A percentile compares a stretch with the other conserved stretches of the same genome.
These are phyloP conservation scores for Cercophora samala DNA, from an alignment of 495 filamentous ascomycete genomes.

Conservation along the genomic window DNA sequence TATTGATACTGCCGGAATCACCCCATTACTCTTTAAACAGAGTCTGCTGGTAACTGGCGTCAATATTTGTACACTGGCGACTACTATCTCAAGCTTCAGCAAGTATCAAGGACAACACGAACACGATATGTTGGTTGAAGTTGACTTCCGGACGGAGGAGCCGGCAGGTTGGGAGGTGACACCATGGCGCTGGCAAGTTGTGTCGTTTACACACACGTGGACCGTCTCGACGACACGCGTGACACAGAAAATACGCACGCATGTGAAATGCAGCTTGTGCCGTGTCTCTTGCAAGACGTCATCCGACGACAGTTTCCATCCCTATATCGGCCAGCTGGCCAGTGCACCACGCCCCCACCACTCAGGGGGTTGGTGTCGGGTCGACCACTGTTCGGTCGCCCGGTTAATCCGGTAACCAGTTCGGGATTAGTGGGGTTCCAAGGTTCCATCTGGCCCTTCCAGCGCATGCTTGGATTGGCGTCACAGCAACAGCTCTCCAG, in stretches of 20 bases:
- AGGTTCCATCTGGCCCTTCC: not conserved
- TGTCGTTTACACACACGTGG: not conserved
- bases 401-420: not conserved
- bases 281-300: constrained; percentile 13
- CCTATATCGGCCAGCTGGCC: not conserved
- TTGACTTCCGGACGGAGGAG: not conserved
- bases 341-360: not conserved
- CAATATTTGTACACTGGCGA: no score
- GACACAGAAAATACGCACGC: not conserved
- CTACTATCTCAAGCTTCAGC: not conserved
- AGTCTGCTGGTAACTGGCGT: no score
- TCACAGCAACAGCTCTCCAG: not conserved
- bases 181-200: not conserved
- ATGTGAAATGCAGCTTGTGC: constrained; percentile 1
- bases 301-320: constrained; percentile 11
- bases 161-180: no score
- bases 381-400: not conserved
- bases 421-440: not conserved
- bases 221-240: not conserved
- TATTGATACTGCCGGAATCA: no score
- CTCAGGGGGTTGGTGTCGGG: not conserved
- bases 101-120: not conserved
- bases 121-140: not conserved
- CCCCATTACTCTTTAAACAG: no score
- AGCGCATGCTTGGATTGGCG: not conserved